A percentile compares a stretch with the other conserved stretches of the same genome.
phyloP scores from a whole-genome alignment of 2,329 filamentous ascomycete genomes.

The Scedosporium boydii region DNA sequence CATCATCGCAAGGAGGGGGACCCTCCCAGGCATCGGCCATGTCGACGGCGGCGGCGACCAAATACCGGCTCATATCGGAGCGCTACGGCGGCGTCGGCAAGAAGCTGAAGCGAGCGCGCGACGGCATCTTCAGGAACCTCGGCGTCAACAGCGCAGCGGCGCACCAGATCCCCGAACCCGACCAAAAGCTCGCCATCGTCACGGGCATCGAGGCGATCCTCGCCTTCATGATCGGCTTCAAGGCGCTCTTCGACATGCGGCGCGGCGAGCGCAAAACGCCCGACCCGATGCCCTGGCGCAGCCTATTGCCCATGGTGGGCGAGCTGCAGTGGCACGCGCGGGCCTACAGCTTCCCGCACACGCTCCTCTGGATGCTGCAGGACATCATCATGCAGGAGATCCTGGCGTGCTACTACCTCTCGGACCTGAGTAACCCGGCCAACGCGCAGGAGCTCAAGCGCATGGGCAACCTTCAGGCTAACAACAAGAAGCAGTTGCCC shows the following conservation, averaged over 20 bases:
- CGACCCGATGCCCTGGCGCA: conserved; percentile 32
- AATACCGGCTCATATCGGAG: conserved; percentile 13
- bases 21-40: not conserved
- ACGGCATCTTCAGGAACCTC: conserved; percentile 27
- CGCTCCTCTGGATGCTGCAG: conserved; percentile 33
- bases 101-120: conserved; percentile 45
- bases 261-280: conserved; percentile 31
- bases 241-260: conserved; percentile 35
- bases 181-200: conserved; percentile 30
- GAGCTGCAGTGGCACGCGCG: conserved; percentile 24
- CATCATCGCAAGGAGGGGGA: not conserved
- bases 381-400: conserved; percentile 35
- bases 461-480: not conserved
- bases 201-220: conserved; percentile 40
- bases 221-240: conserved; percentile 44
- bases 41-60: not conserved
- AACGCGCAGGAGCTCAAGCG: conserved; percentile 9
- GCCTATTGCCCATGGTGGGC: conserved; percentile 33
- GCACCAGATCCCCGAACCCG: conserved; percentile 18
- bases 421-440: not conserved
- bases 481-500: not conserved
- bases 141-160: conserved; percentile 14
- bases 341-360: conserved; percentile 28
- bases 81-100: conserved; percentile 32
- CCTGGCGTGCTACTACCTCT: conserved; percentile 18